Base-by-base conservation (phyloP, 805 yeast genomes). In the Candida argentea region DNA sequence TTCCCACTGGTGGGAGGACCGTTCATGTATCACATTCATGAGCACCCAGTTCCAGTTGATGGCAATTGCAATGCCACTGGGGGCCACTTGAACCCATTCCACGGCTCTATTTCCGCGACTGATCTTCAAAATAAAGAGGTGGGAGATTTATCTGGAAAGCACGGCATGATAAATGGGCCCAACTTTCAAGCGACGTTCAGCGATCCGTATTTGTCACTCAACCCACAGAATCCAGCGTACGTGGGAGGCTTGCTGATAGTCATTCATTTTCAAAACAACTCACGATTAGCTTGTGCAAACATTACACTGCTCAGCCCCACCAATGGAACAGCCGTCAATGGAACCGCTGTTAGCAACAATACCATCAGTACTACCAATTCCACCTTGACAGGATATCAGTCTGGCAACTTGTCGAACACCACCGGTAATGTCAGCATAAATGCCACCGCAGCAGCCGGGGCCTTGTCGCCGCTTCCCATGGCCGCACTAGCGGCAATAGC, bases 61-160 rank as follows among this genome's bases (percentile, higher is more conserved):
- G 53, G 53, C n/a, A 34, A 34, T 34, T 48, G 53, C 30, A 41
- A 49, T n/a, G 64, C 50, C 23, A 56, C 67, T 10, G 32, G 31
- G 24, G 47, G 32, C 15, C 61, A 55, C 44, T 53, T 61, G 35
- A 51, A 61, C 41, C 66, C 67, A 11, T 60, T 44, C 47, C 38
- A 44, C 31, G 67, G 65, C 16, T 33, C 37, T 11, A 36, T 31
- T 9, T 45, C 38, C 22, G 43, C 54, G 11, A 36, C 56, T 14
- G 33, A 38, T 13, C 34, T 42, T 6, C 46, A 47, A 5, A 45
- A 36, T 10, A 36, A 35, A 32, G 58, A 58, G 40, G 49, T 48
- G 20, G 63, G 65, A 24, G 65, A 60, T 37, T 58, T 60, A 33
- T 39, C 61, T 6, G 64, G 63, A 15, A 57, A 51, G 39, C 59